Evolutionary conservation across 352 stramenopile genomes (phyloP).

Genomic region (Globisporangium radiosum): DNA sequence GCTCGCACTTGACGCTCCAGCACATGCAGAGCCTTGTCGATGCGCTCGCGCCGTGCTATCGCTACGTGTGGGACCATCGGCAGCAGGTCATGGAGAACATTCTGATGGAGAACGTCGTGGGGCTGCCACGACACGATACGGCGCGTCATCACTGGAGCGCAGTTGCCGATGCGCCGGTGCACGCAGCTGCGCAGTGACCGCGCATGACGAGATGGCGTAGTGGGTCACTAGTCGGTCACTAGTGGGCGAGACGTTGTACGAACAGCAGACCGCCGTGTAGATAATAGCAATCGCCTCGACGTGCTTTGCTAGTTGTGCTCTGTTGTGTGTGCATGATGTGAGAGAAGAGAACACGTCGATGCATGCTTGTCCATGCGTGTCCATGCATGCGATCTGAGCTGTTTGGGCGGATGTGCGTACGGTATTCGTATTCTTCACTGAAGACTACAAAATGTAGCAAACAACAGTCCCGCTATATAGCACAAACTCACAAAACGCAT

Average conservation of each 20-base stretch:
- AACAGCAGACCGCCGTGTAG: not conserved
- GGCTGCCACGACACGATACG: constrained; percentile 2
- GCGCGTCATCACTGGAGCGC: constrained; percentile 1
- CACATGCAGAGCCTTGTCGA: constrained; percentile 41
- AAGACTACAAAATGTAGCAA: no score
- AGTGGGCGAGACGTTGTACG: not conserved
- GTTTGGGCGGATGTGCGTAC: no score
- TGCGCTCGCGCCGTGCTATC: constrained; percentile 33
- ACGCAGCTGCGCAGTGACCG: not conserved
- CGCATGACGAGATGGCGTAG: not conserved
- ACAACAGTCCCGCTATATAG: no score
- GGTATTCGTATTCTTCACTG: no score
- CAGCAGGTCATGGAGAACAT: constrained; percentile 42
- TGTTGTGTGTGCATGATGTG: not conserved
- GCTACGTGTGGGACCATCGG: constrained; percentile 35
- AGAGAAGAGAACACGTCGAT: not conserved
- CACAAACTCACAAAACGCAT: no score
- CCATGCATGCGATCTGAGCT: no score
- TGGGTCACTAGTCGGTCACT: no score
- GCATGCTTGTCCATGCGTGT: no score
- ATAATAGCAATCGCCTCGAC: not conserved
- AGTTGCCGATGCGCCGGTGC: not conserved
- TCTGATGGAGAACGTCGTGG: constrained; percentile 40
- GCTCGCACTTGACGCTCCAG: constrained; percentile 29
- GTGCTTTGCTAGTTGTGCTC: not conserved